Conservation (phyloP, 2,329 filamentous ascomycete species). For the Trichothecium roseum region DNA sequence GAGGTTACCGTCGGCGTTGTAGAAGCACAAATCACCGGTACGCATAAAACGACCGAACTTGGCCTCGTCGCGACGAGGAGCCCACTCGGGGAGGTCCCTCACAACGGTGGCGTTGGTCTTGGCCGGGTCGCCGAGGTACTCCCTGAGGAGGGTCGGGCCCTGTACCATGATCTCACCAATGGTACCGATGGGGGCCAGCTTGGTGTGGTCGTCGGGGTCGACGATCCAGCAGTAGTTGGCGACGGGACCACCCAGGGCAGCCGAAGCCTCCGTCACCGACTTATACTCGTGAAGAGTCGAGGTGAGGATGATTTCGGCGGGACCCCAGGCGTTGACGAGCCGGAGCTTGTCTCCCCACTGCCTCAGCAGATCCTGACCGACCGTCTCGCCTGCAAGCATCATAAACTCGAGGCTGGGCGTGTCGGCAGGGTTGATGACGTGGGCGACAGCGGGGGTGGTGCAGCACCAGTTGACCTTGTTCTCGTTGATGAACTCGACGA, state of each 20-base stretch:
- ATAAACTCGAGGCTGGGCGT: constrained; percentile 7
- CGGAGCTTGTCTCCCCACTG: neutral
- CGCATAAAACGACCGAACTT: constrained; percentile 9
- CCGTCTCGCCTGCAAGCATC: constrained; percentile 7
- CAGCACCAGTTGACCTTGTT: constrained; percentile 3
- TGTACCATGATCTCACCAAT: constrained; percentile 4
- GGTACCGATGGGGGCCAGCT: neutral
- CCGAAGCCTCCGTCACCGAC: neutral
- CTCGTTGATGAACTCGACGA: neutral
- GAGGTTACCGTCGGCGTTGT: constrained; percentile 23
- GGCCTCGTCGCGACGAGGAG: neutral
- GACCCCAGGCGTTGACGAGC: neutral
- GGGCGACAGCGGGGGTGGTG: constrained; percentile 10
- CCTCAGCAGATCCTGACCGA: constrained; percentile 1
- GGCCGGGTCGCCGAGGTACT: constrained; percentile 1
- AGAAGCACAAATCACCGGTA: constrained; percentile 13
- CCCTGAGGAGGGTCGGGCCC: constrained; percentile 3
- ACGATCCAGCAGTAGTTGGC: constrained; percentile 5
- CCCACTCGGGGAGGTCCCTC: constrained; percentile 2
- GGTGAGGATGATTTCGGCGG: neutral
- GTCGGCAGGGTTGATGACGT: constrained; percentile 7
- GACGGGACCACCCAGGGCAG: neutral
- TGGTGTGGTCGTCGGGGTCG: constrained; percentile 3
- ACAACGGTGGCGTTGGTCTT: neutral
- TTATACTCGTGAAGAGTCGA: neutral